These are phyloP conservation scores for Aspergillus pseudoviridinutans DNA, from an alignment of 2,329 filamentous ascomycete genomes.

Conservation along the genomic window DNA sequence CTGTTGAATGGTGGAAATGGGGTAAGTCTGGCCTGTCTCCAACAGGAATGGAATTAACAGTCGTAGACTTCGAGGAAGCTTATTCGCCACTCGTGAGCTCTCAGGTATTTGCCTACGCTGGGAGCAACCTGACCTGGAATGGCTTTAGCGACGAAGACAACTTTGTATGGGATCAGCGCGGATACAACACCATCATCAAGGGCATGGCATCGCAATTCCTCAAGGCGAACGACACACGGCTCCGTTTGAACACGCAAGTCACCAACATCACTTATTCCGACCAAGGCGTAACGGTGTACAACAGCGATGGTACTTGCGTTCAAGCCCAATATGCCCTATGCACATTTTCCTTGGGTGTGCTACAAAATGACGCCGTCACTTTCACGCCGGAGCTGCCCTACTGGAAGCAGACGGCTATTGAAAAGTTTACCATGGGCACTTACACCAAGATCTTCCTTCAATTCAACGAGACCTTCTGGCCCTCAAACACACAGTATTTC, in stretches of 20 bases:
- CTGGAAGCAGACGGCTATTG: constrained; percentile 63
- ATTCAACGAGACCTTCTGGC: constrained; percentile 66
- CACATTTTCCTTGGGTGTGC: constrained; percentile 65
- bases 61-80: constrained; percentile 54
- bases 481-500: constrained; percentile 49
- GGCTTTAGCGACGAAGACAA: constrained; percentile 60
- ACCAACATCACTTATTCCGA: constrained; percentile 52
- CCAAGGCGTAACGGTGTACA: constrained; percentile 51
- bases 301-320: constrained; percentile 54
- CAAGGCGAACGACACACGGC: constrained; percentile 49
- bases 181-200: constrained; percentile 56
- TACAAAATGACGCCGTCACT: constrained; percentile 57
- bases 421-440: constrained; percentile 64
- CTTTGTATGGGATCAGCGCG: constrained; percentile 58
- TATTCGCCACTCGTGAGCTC: constrained; percentile 55
- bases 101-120: constrained; percentile 52
- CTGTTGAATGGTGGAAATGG: constrained; percentile 58
- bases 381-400: constrained; percentile 58
- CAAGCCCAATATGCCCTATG: constrained; percentile 59
- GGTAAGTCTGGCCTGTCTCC: constrained; percentile 14
- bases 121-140: constrained; percentile 57
- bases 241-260: constrained; percentile 58
- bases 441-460: constrained; percentile 72
- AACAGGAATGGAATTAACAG: not conserved
- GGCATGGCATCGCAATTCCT: constrained; percentile 58